Evolutionary conservation across 2,329 filamentous ascomycete genomes (phyloP).

Genomic region (Ceratocystis smalleyi): DNA sequence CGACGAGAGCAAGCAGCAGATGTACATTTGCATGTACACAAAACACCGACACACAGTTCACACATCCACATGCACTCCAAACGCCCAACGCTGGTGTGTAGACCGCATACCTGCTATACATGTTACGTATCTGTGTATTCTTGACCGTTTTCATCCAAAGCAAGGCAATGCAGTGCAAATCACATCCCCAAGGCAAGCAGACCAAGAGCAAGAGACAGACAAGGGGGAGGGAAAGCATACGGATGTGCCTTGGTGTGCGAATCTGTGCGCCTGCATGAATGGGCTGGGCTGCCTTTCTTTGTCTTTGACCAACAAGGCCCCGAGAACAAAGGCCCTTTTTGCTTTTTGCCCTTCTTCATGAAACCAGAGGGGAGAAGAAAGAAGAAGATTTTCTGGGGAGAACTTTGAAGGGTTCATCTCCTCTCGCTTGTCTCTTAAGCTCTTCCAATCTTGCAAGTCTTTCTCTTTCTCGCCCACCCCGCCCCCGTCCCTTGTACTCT

Average conservation of each 20-base stretch:
- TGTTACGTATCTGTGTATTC: not conserved
- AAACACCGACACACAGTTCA: not conserved
- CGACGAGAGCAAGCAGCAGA: not conserved
- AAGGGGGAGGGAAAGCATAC: not conserved
- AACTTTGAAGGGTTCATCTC: no score
- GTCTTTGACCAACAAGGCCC: not conserved
- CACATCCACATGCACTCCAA: no score
- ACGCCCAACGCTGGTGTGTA: no score
- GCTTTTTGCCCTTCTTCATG: not conserved
- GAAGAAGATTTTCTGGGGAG: not conserved
- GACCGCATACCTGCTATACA: no score
- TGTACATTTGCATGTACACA: not conserved
- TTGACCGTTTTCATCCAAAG: not conserved
- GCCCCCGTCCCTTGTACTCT: not conserved
- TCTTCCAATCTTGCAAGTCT: not conserved
- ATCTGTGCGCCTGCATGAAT: not conserved
- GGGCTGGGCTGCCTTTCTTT: not conserved
- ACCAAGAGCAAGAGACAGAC: not conserved
- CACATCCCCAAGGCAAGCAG: not conserved
- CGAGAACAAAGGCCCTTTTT: not conserved
- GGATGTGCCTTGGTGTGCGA: not conserved
- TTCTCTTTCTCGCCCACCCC: not conserved
- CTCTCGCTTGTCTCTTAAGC: not conserved
- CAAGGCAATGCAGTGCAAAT: not conserved
- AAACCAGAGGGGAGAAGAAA: not conserved